phyloP scores from a whole-genome alignment of 176 grass and related monocot genomes.

The Pontederia paniculata region DNA sequence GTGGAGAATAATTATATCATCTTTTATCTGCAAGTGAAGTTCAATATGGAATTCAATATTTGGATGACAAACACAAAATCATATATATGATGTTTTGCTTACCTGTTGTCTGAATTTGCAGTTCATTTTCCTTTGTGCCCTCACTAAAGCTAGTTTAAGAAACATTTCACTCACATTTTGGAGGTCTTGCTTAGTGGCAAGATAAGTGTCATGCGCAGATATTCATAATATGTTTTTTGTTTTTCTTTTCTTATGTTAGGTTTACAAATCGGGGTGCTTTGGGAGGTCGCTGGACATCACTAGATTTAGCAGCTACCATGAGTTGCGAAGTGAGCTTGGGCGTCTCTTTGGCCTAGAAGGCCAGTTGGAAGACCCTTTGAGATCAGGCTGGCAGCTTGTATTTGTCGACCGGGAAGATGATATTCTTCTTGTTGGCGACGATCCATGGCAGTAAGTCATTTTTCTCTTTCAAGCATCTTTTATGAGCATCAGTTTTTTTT shows the following conservation, averaged over 20 bases:
- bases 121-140: no score
- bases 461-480: neutral
- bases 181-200: no score
- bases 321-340: slow-evolving; percentile 72
- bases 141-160: no score
- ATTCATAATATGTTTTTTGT: neutral
- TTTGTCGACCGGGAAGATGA: slow-evolving; percentile 92
- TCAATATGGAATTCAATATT: no score
- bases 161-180: no score
- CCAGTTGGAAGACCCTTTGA: slow-evolving; percentile 90
- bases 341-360: slow-evolving; percentile 82
- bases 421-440: slow-evolving; percentile 86
- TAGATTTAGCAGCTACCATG: slow-evolving; percentile 78
- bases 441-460: slow-evolving; percentile 84
- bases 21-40: no score
- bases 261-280: slow-evolving; percentile 85
- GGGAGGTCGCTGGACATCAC: slow-evolving; percentile 89
- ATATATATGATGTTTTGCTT: no score
- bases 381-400: slow-evolving; percentile 99
- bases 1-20: no score
- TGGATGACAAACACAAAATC: no score
- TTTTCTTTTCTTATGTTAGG: slow-evolving; percentile 38
- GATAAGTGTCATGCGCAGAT: no score
- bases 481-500: slow-evolving; percentile 2
- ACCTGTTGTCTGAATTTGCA: no score